These are phyloP conservation scores for Mucor lusitanicus DNA, from an alignment of 371 early-diverging fungal species.

Conservation along the genomic window DNA sequence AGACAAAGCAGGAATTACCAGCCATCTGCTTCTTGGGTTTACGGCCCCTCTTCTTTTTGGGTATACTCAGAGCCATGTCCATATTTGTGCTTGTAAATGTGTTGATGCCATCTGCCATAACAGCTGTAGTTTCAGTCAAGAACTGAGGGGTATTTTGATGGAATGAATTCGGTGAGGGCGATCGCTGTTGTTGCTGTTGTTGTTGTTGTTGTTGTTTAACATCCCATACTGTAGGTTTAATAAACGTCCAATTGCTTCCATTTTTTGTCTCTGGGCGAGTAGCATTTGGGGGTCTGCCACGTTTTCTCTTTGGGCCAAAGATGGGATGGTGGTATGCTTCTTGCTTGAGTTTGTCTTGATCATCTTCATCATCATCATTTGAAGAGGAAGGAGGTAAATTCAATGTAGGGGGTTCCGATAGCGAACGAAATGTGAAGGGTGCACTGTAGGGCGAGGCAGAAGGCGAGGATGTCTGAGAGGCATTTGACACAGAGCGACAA, in stretches of 20 bases:
- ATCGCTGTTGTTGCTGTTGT: neutral
- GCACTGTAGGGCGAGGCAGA: constrained; percentile 6
- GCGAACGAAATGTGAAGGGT: constrained; percentile 25
- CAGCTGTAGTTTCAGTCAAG: neutral
- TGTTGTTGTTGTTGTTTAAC: constrained; percentile 8
- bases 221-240: constrained; percentile 40
- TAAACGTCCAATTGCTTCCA: constrained; percentile 31
- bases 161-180: neutral
- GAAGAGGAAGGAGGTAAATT: constrained; percentile 12
- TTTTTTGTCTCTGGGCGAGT: constrained; percentile 22
- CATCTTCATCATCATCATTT: neutral
- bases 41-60: constrained; percentile 52
- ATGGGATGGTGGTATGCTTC: constrained; percentile 2
- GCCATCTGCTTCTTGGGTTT: constrained; percentile 51
- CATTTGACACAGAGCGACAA: constrained; percentile 10
- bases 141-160: constrained; percentile 10
- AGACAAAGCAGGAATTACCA: constrained; percentile 56
- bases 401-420: constrained; percentile 33
- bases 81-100: constrained; percentile 45
- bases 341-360: neutral
- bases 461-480: constrained; percentile 15
- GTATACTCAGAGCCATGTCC: constrained; percentile 47
- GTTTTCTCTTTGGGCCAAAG: constrained; percentile 37
- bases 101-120: constrained; percentile 19
- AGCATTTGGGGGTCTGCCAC: constrained; percentile 51